Base-by-base conservation (phyloP, 345 rosid species). In the Nephelium lappaceum region DNA sequence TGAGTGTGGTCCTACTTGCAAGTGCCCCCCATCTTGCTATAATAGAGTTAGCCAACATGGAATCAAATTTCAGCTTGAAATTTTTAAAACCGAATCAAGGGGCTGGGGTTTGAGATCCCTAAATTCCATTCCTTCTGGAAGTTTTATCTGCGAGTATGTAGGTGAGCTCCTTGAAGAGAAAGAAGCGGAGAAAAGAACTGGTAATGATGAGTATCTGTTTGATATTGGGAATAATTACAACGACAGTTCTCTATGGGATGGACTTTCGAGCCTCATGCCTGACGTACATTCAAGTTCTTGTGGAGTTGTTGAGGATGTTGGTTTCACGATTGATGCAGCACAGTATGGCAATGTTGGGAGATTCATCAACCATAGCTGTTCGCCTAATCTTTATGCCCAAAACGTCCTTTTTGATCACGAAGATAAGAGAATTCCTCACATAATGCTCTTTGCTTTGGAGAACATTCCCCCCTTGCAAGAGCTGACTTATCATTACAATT, bases 21-120 rank as follows among this genome's bases (percentile, higher is more conserved):
- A 86, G 81, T 94, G 98, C 79, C 90, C 95, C 79, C 64, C 92
- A 75, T 79, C 90, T 57, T 96, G 98, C 82, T 78, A 88, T 81
- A 91, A 93, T 73, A 88, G 93, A 87, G 98, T 93, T 41, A 83
- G 87, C 21, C 98, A 96, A 82, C 84, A 64, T 5, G 97, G 98
- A 18, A 90, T 94, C 81, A 91, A 67, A 80, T 87, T 91, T 75
- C 89, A 83, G 86, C 92, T 94, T 5, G 98, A 96, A 83, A 83
- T 93, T 66, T 96, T 96, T 69, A 94, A 91, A 84, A 96, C 99
- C 6, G 81, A 85, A 74, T 85, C 86, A 45, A 90, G 92, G 78
- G 98, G 98, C 19, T 96, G 98, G 99, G 99, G 97, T 63, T 95
- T 94, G 83, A 87, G 99, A 86, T 94, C 94, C 3, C 81, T 86